These are phyloP conservation scores for Talaromyces sp. DNA, from an alignment of 2,329 filamentous ascomycete species.

Conservation along the genomic window DNA sequence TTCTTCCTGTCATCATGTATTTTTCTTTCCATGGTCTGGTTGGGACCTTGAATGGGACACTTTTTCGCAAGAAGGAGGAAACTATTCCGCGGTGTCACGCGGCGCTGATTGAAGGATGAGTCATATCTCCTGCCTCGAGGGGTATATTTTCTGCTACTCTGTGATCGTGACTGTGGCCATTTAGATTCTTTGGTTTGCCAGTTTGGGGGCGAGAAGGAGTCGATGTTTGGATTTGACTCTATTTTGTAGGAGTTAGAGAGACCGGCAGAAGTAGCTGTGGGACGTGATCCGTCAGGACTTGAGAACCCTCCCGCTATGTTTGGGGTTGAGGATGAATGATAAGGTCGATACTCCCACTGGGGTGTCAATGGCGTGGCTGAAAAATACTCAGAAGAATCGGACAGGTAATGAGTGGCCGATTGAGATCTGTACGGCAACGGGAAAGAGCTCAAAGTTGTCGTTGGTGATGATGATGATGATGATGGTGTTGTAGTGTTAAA, in stretches of 20 bases:
- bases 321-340: neutral
- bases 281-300: neutral
- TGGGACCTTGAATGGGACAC: neutral
- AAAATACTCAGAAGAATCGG: neutral
- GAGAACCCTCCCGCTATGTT: neutral
- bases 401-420: conserved; percentile 1
- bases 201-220: neutral
- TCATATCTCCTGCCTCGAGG: conserved; percentile 8
- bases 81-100: neutral
- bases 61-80: neutral
- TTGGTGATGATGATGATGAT: neutral
- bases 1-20: neutral
- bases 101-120: neutral
- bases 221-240: neutral
- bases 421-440: conserved; percentile 17
- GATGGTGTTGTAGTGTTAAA: neutral
- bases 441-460: conserved; percentile 10
- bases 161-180: conserved; percentile 13
- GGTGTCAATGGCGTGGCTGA: conserved; percentile 12
- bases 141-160: conserved; percentile 7
- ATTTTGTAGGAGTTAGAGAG: neutral
- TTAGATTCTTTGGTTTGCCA: conserved; percentile 3
- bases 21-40: neutral
- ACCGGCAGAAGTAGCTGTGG: neutral
- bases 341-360: conserved; percentile 3